A percentile compares a stretch with the other conserved stretches of the same genome.
phyloP scores from a whole-genome alignment of 176 grass and related monocot species.

The Eleusine coracana region DNA sequence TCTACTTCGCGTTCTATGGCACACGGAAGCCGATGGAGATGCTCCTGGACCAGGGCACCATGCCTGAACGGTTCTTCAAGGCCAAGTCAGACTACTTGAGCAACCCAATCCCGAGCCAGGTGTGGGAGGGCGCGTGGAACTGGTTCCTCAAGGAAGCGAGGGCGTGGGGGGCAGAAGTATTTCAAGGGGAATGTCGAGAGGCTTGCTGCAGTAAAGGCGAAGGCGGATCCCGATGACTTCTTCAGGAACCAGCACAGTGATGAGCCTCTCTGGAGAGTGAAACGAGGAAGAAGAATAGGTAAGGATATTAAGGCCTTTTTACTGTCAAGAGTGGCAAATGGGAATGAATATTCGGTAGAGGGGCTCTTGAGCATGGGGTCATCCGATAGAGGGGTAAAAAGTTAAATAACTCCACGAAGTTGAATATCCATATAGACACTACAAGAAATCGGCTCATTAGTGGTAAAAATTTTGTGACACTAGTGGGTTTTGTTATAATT shows the following conservation, averaged over 20 bases:
- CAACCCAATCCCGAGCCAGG: conserved; percentile 40
- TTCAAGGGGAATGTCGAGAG: conserved; percentile 61
- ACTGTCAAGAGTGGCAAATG: no score
- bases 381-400: no score
- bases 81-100: conserved; percentile 66
- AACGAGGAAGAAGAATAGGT: no score
- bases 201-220: conserved; percentile 57
- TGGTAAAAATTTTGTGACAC: no score
- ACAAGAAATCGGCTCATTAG: no score
- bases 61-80: conserved; percentile 50
- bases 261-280: no score
- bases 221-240: conserved; percentile 56
- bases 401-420: no score
- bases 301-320: no score
- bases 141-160: conserved; percentile 48
- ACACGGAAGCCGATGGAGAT: conserved; percentile 33
- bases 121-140: conserved; percentile 47
- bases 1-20: conserved; percentile 63
- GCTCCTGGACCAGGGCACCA: conserved; percentile 51
- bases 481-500: no score
- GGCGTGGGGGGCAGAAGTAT: conserved; percentile 52
- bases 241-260: conserved; percentile 75
- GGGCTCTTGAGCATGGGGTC: no score
- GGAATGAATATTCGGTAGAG: no score
- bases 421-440: no score